Evolutionary conservation across 2,329 filamentous ascomycete species (phyloP).

Genomic region (Clonostachys chloroleuca): DNA sequence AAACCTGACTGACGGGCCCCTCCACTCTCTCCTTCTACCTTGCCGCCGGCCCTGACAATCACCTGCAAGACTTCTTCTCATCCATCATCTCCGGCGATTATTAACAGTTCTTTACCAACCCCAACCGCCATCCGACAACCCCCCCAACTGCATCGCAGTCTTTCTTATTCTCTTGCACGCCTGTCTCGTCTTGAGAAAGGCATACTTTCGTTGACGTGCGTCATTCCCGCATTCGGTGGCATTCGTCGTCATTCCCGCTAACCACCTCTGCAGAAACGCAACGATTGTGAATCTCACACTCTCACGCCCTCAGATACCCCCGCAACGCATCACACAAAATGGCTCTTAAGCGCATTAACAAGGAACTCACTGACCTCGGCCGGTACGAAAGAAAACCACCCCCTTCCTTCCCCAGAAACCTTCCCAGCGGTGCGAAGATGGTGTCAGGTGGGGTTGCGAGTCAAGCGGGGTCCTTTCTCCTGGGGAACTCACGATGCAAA

Average conservation of each 20-base stretch:
- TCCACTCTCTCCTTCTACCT: neutral
- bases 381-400: slow-evolving; percentile 54
- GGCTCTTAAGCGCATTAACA: slow-evolving; percentile 93
- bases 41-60: neutral
- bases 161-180: neutral
- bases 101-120: neutral
- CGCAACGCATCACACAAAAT: slow-evolving; percentile 42
- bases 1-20: neutral
- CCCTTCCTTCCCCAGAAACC: slow-evolving; percentile 7
- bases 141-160: neutral
- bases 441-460: slow-evolving; percentile 6
- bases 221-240: slow-evolving; percentile 10
- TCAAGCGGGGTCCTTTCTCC: slow-evolving; percentile 5
- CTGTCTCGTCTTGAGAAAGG: neutral
- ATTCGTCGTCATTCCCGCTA: neutral
- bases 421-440: neutral
- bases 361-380: slow-evolving; percentile 86
- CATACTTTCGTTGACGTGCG: slow-evolving; percentile 15
- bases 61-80: neutral
- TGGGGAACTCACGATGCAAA: neutral
- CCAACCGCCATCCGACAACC: neutral
- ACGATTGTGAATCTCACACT: neutral
- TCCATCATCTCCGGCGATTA: neutral
- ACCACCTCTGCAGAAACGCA: neutral
- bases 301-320: slow-evolving; percentile 14